These are phyloP conservation scores for Eleusine indica DNA, from an alignment of 176 grass and related monocot species.

Conservation along the genomic window DNA sequence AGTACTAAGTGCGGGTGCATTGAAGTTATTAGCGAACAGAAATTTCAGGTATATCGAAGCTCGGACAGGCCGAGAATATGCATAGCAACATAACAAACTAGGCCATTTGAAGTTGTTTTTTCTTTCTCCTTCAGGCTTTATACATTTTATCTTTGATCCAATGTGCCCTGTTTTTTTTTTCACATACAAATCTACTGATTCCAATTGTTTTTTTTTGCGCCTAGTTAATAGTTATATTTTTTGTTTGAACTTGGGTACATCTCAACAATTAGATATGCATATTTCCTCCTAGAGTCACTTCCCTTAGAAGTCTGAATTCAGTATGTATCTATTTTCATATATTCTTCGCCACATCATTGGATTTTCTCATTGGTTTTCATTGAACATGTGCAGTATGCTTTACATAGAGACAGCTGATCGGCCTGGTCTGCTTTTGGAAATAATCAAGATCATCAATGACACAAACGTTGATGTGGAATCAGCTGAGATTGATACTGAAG, in stretches of 20 bases:
- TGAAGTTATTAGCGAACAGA: no score
- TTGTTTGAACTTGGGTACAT: background rate
- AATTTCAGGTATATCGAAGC: no score
- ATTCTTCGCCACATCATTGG: slow-evolving; percentile 14
- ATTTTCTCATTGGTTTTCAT: slow-evolving; percentile 34
- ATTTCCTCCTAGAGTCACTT: background rate
- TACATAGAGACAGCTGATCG: slow-evolving; percentile 99
- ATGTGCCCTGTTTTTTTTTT: background rate
- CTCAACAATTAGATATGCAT: slow-evolving; percentile 8
- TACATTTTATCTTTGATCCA: background rate
- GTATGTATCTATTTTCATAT: background rate
- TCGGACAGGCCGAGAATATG: no score
- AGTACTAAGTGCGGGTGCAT: no score
- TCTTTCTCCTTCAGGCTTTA: background rate
- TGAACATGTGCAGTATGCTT: slow-evolving; percentile 60
- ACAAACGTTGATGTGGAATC: slow-evolving; percentile 90
- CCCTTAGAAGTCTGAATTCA: background rate
- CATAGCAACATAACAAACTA: background rate
- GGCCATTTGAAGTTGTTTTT: background rate
- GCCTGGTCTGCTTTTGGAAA: slow-evolving; percentile 80
- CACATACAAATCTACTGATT: background rate
- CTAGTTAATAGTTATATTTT: background rate
- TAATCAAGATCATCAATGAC: slow-evolving; percentile 77
- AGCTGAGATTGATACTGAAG: slow-evolving; percentile 96
- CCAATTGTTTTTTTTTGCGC: background rate